A percentile compares a stretch with the other conserved stretches of the same genome.
phyloP scores from a whole-genome alignment of 768 basidiomycete species.

The Cystofilobasidium capitatum region DNA sequence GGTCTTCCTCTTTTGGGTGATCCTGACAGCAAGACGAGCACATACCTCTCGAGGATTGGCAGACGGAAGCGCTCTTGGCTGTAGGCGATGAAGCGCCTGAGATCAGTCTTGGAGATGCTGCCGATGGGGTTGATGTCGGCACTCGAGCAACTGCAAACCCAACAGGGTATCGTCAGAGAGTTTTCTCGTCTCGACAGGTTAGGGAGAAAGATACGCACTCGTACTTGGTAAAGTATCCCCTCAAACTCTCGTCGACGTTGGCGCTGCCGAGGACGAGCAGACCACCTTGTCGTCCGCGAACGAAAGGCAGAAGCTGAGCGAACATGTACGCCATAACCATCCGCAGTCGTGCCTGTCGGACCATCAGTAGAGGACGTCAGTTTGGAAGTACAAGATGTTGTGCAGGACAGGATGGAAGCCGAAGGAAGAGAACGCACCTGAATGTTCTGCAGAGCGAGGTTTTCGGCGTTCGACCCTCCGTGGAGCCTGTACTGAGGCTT shows the following conservation, averaged over 20 bases:
- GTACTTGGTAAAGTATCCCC: constrained; percentile 96
- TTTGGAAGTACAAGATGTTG: not conserved
- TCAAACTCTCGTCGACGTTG: constrained; percentile 94
- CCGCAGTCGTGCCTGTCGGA: constrained; percentile 63
- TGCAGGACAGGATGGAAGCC: not conserved
- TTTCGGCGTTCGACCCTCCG: constrained; percentile 79
- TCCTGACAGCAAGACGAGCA: not conserved
- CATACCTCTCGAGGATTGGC: constrained; percentile 67
- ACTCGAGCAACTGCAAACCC: constrained; percentile 47
- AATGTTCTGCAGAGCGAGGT: constrained; percentile 93
- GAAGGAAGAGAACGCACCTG: constrained; percentile 47
- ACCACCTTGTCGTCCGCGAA: constrained; percentile 69
- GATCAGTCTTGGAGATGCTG: constrained; percentile 91
- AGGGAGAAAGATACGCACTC: constrained; percentile 51
- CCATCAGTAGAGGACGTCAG: not conserved
- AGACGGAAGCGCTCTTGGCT: constrained; percentile 69
- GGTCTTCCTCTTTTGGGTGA: too few species aligned
- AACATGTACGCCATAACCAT: constrained; percentile 95
- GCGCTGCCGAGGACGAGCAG: constrained; percentile 93
- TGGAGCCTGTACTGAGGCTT: constrained; percentile 71
- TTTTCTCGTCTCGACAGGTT: not conserved
- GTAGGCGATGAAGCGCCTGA: constrained; percentile 89
- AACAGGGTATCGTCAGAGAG: constrained; percentile 49
- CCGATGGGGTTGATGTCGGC: constrained; percentile 99
- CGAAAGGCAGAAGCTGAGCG: constrained; percentile 89